These are phyloP conservation scores for Trichophyton rubrum DNA, from an alignment of 2,329 filamentous ascomycete species.

Conservation along the genomic window DNA sequence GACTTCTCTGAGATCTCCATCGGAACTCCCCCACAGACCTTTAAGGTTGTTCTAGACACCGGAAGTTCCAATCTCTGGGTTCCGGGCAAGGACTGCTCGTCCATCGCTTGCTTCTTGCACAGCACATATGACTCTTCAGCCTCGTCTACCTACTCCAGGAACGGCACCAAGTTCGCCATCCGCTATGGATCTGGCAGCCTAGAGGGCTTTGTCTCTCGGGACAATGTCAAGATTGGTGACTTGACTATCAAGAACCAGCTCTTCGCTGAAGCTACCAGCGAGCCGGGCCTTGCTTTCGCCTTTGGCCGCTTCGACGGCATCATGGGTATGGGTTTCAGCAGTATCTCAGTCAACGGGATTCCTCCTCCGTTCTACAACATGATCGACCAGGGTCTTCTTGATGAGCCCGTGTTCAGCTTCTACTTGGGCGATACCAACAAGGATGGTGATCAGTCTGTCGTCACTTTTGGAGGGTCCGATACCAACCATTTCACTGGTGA, in stretches of 20 bases:
- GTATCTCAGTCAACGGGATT: slow-evolving; percentile 92
- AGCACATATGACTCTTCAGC: slow-evolving; percentile 85
- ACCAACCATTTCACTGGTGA: slow-evolving; percentile 71
- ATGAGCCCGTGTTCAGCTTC: slow-evolving; percentile 91
- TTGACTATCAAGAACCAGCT: slow-evolving; percentile 77
- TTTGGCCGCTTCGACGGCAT: slow-evolving; percentile 98
- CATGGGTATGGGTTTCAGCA: slow-evolving; percentile 84
- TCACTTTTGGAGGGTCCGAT: slow-evolving; percentile 79
- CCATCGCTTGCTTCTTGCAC: slow-evolving; percentile 97
- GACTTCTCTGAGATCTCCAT: slow-evolving; percentile 96
- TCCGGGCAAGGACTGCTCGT: slow-evolving; percentile 75
- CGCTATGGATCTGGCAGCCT: slow-evolving; percentile 89
- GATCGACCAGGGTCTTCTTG: slow-evolving; percentile 76
- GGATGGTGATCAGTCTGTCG: slow-evolving; percentile 66
- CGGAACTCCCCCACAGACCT: slow-evolving; percentile 80
- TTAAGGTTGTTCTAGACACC: slow-evolving; percentile 98
- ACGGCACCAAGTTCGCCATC: slow-evolving; percentile 85
- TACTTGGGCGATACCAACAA: slow-evolving; percentile 70
- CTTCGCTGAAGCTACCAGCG: slow-evolving; percentile 90
- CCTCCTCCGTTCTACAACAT: slow-evolving; percentile 94
- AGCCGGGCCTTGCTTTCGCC: slow-evolving; percentile 93
- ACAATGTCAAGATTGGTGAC: slow-evolving; percentile 77
- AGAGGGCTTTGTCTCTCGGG: slow-evolving; percentile 85
- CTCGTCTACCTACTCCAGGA: slow-evolving; percentile 86
- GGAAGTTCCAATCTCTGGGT: slow-evolving; percentile 99